Evolutionary conservation across 768 basidiomycete species (phyloP).

Genomic region (Amanita thiersii): DNA sequence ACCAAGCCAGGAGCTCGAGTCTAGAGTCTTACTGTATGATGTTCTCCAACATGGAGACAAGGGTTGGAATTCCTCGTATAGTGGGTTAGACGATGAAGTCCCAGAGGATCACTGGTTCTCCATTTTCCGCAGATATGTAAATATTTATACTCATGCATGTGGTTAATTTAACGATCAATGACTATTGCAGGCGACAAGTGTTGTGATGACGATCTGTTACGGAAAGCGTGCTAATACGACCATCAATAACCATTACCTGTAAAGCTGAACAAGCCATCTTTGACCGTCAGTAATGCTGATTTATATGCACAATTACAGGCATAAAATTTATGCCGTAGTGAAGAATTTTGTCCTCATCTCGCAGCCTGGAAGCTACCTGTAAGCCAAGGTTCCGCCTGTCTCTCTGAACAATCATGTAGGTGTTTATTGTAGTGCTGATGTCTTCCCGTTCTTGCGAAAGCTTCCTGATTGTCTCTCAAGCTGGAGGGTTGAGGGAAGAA

Average conservation of each 20-base stretch:
- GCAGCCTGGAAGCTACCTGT: conserved; percentile 20
- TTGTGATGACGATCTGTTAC: conserved; percentile 17
- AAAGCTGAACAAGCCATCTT: not conserved
- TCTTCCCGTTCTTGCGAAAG: conserved; percentile 17
- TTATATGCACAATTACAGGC: conserved; percentile 8
- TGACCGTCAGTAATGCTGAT: not conserved
- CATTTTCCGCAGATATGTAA: conserved; percentile 19
- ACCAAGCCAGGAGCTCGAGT: conserved; percentile 18
- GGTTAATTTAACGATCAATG: not conserved
- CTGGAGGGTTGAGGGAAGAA: conserved; percentile 17
- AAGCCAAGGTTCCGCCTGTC: not conserved
- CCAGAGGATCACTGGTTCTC: conserved; percentile 22
- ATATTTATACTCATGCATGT: conserved; percentile 2
- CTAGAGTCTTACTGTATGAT: conserved; percentile 17
- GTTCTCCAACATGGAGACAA: conserved; percentile 14
- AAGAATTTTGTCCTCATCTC: conserved; percentile 16
- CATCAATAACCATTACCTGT: conserved; percentile 14
- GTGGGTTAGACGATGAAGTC: conserved; percentile 15
- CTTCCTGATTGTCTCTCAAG: conserved; percentile 19
- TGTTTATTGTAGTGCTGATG: conserved; percentile 14
- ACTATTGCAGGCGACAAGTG: conserved; percentile 14
- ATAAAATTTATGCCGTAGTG: conserved; percentile 18
- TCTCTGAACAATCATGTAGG: not conserved
- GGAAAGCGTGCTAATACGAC: conserved; percentile 17
- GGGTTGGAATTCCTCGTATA: conserved; percentile 12